Base-by-base conservation (phyloP, 2,329 filamentous ascomycete genomes). In the Penicillium concentricum region DNA sequence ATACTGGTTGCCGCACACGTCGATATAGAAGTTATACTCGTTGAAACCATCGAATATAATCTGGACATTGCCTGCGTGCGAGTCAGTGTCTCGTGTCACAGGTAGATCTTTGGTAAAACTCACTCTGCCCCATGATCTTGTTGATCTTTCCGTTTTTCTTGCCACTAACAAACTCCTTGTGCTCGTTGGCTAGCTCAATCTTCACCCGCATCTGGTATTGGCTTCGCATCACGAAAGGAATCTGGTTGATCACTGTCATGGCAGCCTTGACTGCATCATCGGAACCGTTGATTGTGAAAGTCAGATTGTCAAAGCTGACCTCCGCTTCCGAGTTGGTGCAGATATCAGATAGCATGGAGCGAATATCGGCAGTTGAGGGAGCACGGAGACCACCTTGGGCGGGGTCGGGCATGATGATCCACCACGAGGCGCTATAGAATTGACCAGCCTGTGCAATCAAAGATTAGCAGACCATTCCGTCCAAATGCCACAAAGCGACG, bases 141-240 rank as follows among this genome's bases (percentile, higher is more conserved):
- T 99, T 99, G 77, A 99, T 99, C 80, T 99, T 99, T 76, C 94
- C 94, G 69, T 99, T 99, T 82, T 99, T 99, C 82, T 99, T 99
- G 66, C 94, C 94, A 67, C 92, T 97, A 56, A 99, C 94, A 72
- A 99, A 99, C 72, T 99, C 94, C 76, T 99, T 99, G 81, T 99
- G 94, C 78, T 99, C 94, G 71, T 97, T 97, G 69, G 94, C 94
- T 55, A 99, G 87, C 79, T 99, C 94, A 61, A 99, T 96, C 81
- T 97, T 97, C 71, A 99, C 93, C 55, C 92, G 87, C 72, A 99
- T 95, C 72, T 95, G 92, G 69, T 95, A 96, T 64, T 91, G 90
- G 41, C 89, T 87, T 67, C 92, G 89, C 63, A 88, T 88, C 58
- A 95, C 90, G 69, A 97, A 96, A 41, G 90, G 88, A 63, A 96